Evolutionary conservation across 352 stramenopile species (phyloP), one percentile per base, ranked within the genome.

Genomic region (Phytopythium sindhum): DNA sequence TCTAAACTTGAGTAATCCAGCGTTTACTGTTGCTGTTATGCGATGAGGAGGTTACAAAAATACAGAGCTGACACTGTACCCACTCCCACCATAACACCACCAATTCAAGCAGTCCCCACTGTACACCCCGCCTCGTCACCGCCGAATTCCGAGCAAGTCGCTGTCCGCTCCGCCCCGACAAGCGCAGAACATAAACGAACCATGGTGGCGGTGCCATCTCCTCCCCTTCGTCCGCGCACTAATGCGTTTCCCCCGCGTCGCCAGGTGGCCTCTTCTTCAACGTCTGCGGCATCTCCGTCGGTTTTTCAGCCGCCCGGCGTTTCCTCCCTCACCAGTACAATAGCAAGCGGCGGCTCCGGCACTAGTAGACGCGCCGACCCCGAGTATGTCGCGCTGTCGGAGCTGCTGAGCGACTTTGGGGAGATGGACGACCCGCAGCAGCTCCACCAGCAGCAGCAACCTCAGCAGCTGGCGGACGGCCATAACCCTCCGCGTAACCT

Each of bases 301-400:
- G 28, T 35, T 4, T 14, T 39, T 11, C 33, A 4, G 10, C 3
- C 33, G 33, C 1, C 33, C 33, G 33, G 5, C 3, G 33, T 11
- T 4, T 10, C 33, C 14, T 39, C 33, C 33, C 10, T 39, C 33
- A 10, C 33, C 14, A 39, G 14, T 39, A 17, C 48, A 15, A 7
- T 29, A 19, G 45, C 24, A 7, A 15, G 24, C 23, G 45, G 45
- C n/a, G 21, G 21, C n/a, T 17, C 15, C n/a, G 21, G 21, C n/a
- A 11, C 15, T 24, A 48, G 59, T n/a, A 61, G 67, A 17, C 61
- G 70, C 10, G 41, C 75, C 2, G 83, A 91, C 42, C 80, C 75
- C 1, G 81, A 91, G 65, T 83, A 88, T 31, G 77, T 77, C 19
- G 80, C 80, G 26, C 75, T 91, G 57, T 86, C 84, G 29, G 83